Conservation (phyloP, 1,139 yeast species). For the Zygosaccharomyces pseudobailii region DNA sequence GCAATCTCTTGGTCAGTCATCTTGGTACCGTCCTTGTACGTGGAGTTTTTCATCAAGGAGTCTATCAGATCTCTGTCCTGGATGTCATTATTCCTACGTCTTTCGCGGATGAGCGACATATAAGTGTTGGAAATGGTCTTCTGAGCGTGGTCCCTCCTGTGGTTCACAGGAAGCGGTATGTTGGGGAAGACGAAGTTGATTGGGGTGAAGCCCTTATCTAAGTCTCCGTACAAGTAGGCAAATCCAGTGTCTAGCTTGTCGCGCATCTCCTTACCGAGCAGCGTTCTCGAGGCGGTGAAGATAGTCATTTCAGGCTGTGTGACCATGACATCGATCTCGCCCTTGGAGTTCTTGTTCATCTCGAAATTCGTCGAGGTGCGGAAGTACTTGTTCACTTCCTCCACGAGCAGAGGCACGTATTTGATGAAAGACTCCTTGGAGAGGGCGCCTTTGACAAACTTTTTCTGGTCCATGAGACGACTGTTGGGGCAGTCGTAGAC, state of each 20-base stretch:
- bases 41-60: conserved; percentile 72
- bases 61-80: conserved; percentile 87
- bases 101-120: conserved; percentile 63
- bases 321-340: conserved; percentile 66
- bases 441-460: conserved; percentile 86
- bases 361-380: conserved; percentile 42
- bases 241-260: conserved; percentile 74
- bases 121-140: conserved; percentile 73
- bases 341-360: conserved; percentile 38
- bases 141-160: conserved; percentile 85
- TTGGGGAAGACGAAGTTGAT: conserved; percentile 92
- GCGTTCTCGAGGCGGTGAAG: conserved; percentile 89
- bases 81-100: conserved; percentile 72
- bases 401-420: conserved; percentile 84
- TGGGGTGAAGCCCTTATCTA: conserved; percentile 96
- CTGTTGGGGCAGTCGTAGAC: conserved; percentile 94
- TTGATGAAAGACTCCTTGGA: conserved; percentile 77
- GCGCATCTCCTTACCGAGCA: conserved; percentile 90
- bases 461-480: conserved; percentile 96
- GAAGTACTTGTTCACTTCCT: conserved; percentile 70
- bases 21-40: conserved; percentile 86
- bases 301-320: conserved; percentile 95
- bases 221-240: conserved; percentile 81
- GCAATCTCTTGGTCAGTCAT: conserved; percentile 97
- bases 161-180: conserved; percentile 83